A percentile compares a stretch with the other conserved stretches of the same genome.
Conservation (phyloP, 2,329 filamentous ascomycete genomes). For the Aspergillus luchuensis region DNA sequence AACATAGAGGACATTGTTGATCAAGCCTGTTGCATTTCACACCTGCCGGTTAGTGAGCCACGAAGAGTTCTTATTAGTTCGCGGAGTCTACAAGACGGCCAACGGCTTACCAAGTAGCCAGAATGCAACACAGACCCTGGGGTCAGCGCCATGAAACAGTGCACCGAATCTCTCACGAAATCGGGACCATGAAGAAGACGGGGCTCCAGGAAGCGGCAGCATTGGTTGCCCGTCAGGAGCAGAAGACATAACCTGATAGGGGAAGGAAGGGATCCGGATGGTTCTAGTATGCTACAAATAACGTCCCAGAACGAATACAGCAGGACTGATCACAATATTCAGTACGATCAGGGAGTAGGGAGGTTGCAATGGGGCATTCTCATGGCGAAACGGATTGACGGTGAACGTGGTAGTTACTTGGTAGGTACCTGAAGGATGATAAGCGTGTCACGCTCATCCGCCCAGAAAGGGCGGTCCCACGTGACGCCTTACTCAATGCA, state of each 20-base stretch:
- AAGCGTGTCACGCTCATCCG: neutral
- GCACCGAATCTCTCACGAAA: conserved; percentile 67
- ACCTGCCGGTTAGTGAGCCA: conserved; percentile 3
- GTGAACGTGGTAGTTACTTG: neutral
- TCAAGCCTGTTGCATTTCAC: conserved; percentile 62
- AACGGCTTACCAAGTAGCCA: conserved; percentile 80
- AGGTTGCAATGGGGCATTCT: neutral
- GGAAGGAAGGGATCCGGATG: neutral
- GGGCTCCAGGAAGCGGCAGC: conserved; percentile 59
- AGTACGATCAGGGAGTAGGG: neutral
- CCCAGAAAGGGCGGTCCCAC: neutral
- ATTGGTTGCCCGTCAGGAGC: conserved; percentile 30
- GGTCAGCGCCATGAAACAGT: conserved; percentile 68
- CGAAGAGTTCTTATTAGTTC: neutral
- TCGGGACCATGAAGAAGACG: conserved; percentile 70
- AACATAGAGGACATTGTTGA: conserved; percentile 98
- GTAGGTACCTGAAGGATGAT: neutral
- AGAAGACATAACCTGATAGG: conserved; percentile 25
- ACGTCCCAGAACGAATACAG: neutral
- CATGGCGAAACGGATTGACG: neutral
- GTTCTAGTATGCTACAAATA: conserved; percentile 9
- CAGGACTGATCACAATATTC: neutral
- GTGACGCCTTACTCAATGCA: neutral
- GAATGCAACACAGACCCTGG: conserved; percentile 75
- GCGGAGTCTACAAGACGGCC: neutral